phyloP scores from a whole-genome alignment of 2,329 filamentous ascomycete genomes.

The Pestalotiopsis sp. region DNA sequence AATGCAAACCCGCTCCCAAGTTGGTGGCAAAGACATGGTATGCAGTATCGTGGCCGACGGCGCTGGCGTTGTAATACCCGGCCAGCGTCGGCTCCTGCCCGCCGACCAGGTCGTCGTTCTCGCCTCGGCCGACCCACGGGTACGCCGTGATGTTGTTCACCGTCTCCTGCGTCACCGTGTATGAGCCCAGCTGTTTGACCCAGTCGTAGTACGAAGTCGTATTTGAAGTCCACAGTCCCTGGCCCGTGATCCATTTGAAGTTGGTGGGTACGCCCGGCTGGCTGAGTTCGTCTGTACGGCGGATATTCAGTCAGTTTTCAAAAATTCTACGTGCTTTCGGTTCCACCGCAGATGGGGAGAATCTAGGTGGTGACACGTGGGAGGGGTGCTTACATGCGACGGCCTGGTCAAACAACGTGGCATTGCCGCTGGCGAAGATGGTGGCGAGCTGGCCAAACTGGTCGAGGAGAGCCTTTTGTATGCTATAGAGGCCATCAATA shows the following conservation, averaged over 20 bases:
- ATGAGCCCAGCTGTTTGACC: background rate
- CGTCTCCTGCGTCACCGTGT: background rate
- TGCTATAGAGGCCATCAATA: conserved; percentile 11
- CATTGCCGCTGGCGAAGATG: conserved; percentile 9
- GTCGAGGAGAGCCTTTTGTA: conserved; percentile 14
- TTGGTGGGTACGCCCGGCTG: background rate
- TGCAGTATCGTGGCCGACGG: background rate
- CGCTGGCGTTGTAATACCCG: conserved; percentile 8
- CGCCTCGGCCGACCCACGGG: conserved; percentile 3
- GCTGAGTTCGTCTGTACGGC: background rate
- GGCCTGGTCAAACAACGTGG: background rate
- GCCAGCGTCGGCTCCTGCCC: background rate
- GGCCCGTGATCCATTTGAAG: conserved; percentile 7
- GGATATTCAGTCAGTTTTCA: background rate
- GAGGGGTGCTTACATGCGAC: background rate
- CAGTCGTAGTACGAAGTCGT: conserved; percentile 7
- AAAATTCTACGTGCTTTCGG: background rate
- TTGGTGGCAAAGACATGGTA: background rate
- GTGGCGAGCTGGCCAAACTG: conserved; percentile 17
- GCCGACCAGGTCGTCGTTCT: conserved; percentile 5
- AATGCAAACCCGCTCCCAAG: conserved; percentile 4
- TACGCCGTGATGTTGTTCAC: conserved; percentile 8
- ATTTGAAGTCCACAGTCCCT: conserved; percentile 7
- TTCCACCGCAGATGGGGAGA: background rate
- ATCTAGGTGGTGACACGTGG: background rate